A percentile compares a stretch with the other conserved stretches of the same genome.
phyloP scores from a whole-genome alignment of 345 rosid species.

The Gossypium arboreum region DNA sequence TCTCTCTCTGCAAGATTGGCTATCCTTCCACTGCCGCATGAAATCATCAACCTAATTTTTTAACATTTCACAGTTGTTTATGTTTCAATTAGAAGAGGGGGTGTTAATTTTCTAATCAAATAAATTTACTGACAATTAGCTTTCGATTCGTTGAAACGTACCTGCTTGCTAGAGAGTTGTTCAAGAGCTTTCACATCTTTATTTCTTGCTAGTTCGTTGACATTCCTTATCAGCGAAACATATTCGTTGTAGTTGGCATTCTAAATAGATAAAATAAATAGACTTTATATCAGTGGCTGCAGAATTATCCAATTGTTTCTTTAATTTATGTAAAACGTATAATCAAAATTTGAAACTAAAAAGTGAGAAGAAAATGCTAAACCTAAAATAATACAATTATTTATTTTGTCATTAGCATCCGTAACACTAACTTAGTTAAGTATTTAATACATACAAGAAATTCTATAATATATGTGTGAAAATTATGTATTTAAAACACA shows the following conservation, averaged over 20 bases:
- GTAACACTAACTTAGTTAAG: no score
- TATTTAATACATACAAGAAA: no score
- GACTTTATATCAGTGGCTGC: background rate
- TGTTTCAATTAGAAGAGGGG: background rate
- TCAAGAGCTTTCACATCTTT: constrained; percentile 44
- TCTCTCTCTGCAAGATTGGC: constrained; percentile 62
- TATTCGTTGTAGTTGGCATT: constrained; percentile 36
- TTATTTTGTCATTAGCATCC: no score
- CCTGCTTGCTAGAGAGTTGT: constrained; percentile 41
- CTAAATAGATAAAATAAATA: constrained; percentile 13
- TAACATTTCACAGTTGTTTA: background rate
- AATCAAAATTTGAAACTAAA: no score
- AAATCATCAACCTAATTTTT: constrained; percentile 62
- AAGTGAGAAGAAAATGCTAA: no score
- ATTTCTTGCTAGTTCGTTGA: constrained; percentile 38
- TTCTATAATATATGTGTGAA: no score
- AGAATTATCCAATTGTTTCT: no score
- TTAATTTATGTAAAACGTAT: no score
- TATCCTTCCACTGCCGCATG: constrained; percentile 59
- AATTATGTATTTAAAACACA: no score
- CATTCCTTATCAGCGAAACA: constrained; percentile 32
- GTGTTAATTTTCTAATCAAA: background rate
- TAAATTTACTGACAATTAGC: background rate
- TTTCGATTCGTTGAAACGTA: background rate
- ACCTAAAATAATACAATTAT: no score